Conservation (phyloP, 495 filamentous ascomycete genomes). For the Penicillium cinerascens region DNA sequence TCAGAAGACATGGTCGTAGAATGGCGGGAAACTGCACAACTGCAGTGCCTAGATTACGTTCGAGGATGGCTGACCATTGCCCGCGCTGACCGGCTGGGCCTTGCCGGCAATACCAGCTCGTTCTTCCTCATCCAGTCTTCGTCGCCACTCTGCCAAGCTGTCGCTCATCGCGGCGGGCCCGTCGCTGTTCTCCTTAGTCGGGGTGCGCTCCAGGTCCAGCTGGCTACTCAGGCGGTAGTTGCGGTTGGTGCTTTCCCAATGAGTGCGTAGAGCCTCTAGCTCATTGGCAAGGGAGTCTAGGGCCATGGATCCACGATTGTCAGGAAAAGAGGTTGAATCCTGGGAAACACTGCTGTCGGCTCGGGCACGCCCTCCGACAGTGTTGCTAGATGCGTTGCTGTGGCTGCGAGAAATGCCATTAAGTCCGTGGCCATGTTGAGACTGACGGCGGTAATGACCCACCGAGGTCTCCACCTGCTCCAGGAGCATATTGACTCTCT, state of each 20-base stretch:
- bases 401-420: slow-evolving; percentile 43
- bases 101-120: slow-evolving; percentile 22
- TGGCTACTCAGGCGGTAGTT: slow-evolving; percentile 81
- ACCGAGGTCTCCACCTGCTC: slow-evolving; percentile 93
- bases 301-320: slow-evolving; percentile 75
- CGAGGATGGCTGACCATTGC: slow-evolving; percentile 15
- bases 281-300: slow-evolving; percentile 89
- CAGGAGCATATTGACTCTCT: slow-evolving; percentile 85
- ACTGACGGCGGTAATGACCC: slow-evolving; percentile 88
- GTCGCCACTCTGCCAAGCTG: slow-evolving; percentile 71
- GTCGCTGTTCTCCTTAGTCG: slow-evolving; percentile 50
- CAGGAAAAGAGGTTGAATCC: slow-evolving; percentile 60
- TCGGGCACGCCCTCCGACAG: slow-evolving; percentile 32
- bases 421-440: slow-evolving; percentile 45
- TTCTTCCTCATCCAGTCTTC: slow-evolving; percentile 65
- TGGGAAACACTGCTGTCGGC: slow-evolving; percentile 48
- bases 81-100: slow-evolving; percentile 24
- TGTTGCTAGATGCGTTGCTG: slow-evolving; percentile 44
- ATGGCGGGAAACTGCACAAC: no score
- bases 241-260: slow-evolving; percentile 95
- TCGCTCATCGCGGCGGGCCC: slow-evolving; percentile 54
- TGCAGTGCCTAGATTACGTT: slow-evolving; percentile 24
- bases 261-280: slow-evolving; percentile 79
- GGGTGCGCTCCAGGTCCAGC: slow-evolving; percentile 77
- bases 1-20: slow-evolving; percentile 25